Evolutionary conservation across 768 basidiomycete genomes (phyloP), one percentile per base, ranked within the genome.

Genomic region (Auriscalpium orientale): DNA sequence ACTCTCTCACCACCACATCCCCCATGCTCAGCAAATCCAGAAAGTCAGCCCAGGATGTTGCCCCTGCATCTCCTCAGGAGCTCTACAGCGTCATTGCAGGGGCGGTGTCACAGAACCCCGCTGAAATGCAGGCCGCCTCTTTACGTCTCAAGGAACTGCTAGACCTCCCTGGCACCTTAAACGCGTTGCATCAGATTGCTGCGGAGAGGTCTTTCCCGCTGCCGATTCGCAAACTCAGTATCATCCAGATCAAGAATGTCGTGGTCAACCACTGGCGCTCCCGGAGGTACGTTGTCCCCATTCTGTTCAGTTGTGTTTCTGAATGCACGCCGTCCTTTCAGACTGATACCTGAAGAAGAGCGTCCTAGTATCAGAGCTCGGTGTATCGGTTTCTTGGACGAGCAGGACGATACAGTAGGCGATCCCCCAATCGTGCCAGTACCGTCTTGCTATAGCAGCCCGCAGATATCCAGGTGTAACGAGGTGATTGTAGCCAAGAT

Each of bases 221-320:
- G 38, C 72, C 72, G 15, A 79, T 93, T 50, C 82, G 92, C 44
- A 80, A 88, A 62, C 88, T 89, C 67, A 83, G 87, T 22, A 89
- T 91, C 59, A 87, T 95, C 54, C 91, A 92, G 65, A 88, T 94
- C 74, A 95, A 95, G 72, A 95, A 94, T 63, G 77, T 79, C 1
- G 85, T 84, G 2, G 68, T 84, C 4, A 71, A 71, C 49, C 85
- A 89, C 64, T 95, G 93, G 93, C 77, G 80, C 65, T 85, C 84
- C 35, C 73, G 84, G 72, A 90, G 83, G 91, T 89, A 46, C 49
- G 18, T 38, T 10, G 16, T 45, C 37, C 54, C 46, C 50, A 46
- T 34, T 20, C 15, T 28, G 48, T 35, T n/a, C 38, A 13, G 49
- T 18, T 53, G 28, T 52, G 21, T 45, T 18, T 28, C 48, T n/a